Evolutionary conservation across 2,329 filamentous ascomycete species (phyloP).

Genomic region (Paradendryphiella salina): DNA sequence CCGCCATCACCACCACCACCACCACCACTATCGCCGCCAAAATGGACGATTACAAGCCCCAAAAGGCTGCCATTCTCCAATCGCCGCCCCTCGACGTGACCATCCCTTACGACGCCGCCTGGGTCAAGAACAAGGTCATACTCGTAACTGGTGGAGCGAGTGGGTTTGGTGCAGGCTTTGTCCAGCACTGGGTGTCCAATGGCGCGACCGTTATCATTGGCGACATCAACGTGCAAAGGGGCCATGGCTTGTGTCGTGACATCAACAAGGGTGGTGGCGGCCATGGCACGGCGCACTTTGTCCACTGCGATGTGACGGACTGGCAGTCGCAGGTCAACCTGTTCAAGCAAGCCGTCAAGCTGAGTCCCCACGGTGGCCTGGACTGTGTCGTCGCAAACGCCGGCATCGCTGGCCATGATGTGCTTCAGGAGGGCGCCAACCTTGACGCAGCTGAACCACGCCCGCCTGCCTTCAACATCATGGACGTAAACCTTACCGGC

Average conservation of each 20-base stretch:
- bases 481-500: slow-evolving; percentile 67
- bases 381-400: slow-evolving; percentile 70
- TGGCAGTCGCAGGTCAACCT: slow-evolving; percentile 67
- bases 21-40: too few species aligned
- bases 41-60: slow-evolving; percentile 33
- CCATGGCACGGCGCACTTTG: slow-evolving; percentile 57
- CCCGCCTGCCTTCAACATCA: slow-evolving; percentile 56
- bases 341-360: slow-evolving; percentile 61
- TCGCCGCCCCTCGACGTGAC: slow-evolving; percentile 47
- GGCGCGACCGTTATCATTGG: slow-evolving; percentile 64
- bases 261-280: slow-evolving; percentile 50
- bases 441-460: slow-evolving; percentile 53
- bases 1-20: too few species aligned
- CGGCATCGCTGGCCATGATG: slow-evolving; percentile 56
- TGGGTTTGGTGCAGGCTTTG: slow-evolving; percentile 48
- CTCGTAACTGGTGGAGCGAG: slow-evolving; percentile 48
- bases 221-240: slow-evolving; percentile 61
- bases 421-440: slow-evolving; percentile 55
- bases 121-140: slow-evolving; percentile 46
- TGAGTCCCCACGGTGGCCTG: slow-evolving; percentile 60
- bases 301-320: slow-evolving; percentile 66
- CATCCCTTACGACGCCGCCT: slow-evolving; percentile 41
- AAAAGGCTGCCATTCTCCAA: slow-evolving; percentile 34
- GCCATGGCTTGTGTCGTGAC: slow-evolving; percentile 59
- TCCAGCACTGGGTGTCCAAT: slow-evolving; percentile 42